These are phyloP conservation scores for Colletotrichum noveboracense DNA, from an alignment of 2,329 filamentous ascomycete genomes.

Conservation along the genomic window DNA sequence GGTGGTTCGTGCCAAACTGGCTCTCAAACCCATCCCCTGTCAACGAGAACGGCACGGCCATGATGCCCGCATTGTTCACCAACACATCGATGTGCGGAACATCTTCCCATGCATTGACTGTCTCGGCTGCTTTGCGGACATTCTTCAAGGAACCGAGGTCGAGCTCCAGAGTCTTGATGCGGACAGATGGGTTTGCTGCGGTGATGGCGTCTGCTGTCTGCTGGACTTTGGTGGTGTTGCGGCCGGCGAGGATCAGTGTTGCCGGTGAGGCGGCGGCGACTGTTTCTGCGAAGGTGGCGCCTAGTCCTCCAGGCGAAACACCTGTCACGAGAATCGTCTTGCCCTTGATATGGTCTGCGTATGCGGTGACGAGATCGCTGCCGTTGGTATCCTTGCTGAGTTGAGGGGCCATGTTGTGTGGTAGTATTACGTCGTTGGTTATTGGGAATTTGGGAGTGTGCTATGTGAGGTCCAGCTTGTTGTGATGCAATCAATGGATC, in stretches of 20 bases:
- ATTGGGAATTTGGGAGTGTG: neutral
- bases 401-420: neutral
- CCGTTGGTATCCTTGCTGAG: constrained; percentile 22
- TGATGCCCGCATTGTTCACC: constrained; percentile 49
- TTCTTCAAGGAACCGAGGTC: constrained; percentile 44
- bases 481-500: neutral
- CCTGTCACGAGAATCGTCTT: constrained; percentile 48
- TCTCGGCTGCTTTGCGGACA: constrained; percentile 41
- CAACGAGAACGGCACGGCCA: constrained; percentile 35
- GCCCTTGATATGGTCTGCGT: constrained; percentile 34
- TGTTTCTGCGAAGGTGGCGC: constrained; percentile 38
- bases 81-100: constrained; percentile 42
- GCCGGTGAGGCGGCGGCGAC: constrained; percentile 44
- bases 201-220: constrained; percentile 40
- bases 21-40: constrained; percentile 44
- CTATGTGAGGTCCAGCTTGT: neutral
- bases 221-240: constrained; percentile 43
- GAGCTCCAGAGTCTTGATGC: constrained; percentile 37
- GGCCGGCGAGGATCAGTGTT: constrained; percentile 51
- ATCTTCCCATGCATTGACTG: constrained; percentile 36
- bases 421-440: neutral
- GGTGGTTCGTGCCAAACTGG: constrained; percentile 41
- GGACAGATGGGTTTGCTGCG: constrained; percentile 34
- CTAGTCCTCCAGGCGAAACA: constrained; percentile 43
- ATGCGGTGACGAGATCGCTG: constrained; percentile 32